These are phyloP conservation scores for Penicillium dipodomyicola DNA, from an alignment of 495 filamentous ascomycete genomes.

Conservation along the genomic window DNA sequence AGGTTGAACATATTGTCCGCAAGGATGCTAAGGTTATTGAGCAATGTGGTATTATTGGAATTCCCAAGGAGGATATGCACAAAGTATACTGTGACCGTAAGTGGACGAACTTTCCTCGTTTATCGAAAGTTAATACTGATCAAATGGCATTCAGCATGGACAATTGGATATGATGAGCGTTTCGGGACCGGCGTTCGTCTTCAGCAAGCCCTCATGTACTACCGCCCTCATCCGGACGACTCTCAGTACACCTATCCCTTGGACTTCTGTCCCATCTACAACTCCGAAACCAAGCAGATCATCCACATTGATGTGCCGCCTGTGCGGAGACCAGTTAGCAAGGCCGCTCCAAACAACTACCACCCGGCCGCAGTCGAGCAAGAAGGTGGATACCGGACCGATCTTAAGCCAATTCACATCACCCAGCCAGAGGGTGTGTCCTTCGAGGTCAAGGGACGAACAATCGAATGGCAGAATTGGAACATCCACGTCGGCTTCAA, in stretches of 20 bases:
- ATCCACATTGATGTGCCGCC: conserved; percentile 87
- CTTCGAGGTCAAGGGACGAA: conserved; percentile 74
- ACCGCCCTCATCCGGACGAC: conserved; percentile 81
- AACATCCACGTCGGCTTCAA: conserved; percentile 93
- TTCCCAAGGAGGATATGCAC: conserved; percentile 80
- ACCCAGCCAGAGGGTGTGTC: conserved; percentile 93
- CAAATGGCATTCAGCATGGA: conserved; percentile 65
- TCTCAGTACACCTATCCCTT: conserved; percentile 89
- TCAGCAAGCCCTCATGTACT: conserved; percentile 96
- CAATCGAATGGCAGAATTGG: conserved; percentile 95
- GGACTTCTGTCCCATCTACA: conserved; percentile 93
- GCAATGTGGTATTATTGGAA: conserved; percentile 85
- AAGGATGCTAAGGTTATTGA: conserved; percentile 88
- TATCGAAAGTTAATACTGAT: background rate
- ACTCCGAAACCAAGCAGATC: conserved; percentile 77
- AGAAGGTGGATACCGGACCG: conserved; percentile 72
- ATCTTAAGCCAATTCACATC: conserved; percentile 91
- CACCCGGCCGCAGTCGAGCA: conserved; percentile 69
- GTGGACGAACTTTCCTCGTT: conserved; percentile 25
- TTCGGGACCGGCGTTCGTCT: conserved; percentile 78
- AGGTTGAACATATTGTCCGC: conserved; percentile 78
- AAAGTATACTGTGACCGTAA: conserved; percentile 88
- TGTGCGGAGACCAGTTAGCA: conserved; percentile 74
- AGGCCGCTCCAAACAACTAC: conserved; percentile 74
- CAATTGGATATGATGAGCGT: conserved; percentile 91